Evolutionary conservation across 2,329 filamentous ascomycete genomes (phyloP).

Genomic region (Cladosporium oxysporum): DNA sequence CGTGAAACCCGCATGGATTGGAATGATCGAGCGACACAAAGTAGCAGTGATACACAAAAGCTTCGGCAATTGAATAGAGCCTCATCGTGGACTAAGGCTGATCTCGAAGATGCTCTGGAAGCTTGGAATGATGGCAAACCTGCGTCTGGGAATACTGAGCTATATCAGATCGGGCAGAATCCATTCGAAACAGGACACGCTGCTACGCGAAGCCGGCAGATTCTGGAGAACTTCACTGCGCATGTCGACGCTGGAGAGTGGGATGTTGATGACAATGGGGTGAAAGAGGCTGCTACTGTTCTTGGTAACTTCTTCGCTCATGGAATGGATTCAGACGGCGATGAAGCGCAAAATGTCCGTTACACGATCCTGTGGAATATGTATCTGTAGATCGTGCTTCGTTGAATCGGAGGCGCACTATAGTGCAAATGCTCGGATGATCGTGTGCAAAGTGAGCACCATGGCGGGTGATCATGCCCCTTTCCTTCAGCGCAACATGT

Average conservation of each 20-base stretch:
- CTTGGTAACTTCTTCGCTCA: slow-evolving; percentile 3
- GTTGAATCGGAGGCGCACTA: too few species aligned
- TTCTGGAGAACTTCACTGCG: neutral
- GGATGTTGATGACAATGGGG: slow-evolving; percentile 22
- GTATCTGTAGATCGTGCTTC: neutral
- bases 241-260: slow-evolving; percentile 30
- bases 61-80: neutral
- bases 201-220: neutral
- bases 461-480: too few species aligned
- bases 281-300: slow-evolving; percentile 1
- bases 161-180: slow-evolving; percentile 2
- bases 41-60: slow-evolving; percentile 2
- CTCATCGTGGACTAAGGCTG: neutral
- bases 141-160: slow-evolving; percentile 1
- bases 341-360: neutral
- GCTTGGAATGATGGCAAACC: neutral
- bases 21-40: slow-evolving; percentile 4
- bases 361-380: neutral
- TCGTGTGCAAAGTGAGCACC: too few species aligned
- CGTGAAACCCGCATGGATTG: neutral
- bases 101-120: neutral
- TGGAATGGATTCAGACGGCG: neutral
- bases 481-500: too few species aligned
- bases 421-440: too few species aligned
- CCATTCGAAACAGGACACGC: neutral